Base-by-base conservation (phyloP, 2,329 filamentous ascomycete species). In the Phialophora verrucosa region DNA sequence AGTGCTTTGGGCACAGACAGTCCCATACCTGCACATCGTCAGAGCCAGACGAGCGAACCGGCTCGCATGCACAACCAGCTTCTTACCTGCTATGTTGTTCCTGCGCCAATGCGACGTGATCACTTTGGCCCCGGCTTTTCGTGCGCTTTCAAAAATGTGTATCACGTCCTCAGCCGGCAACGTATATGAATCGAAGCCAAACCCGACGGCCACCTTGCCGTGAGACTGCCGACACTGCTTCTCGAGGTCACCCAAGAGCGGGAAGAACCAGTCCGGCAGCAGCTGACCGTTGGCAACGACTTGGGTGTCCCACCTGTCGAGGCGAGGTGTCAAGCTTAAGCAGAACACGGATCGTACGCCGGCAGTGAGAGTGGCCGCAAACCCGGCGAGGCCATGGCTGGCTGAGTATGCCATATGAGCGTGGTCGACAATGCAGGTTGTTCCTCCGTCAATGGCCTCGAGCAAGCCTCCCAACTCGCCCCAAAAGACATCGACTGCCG, bases 51-150 rank as follows among this genome's bases (percentile, higher is more conserved):
- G 17, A 51, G 17, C 2, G 27, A 49, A 42, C 5, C 11, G 7
- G 23, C 11, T 14, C 10, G 14, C 12, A 29, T 20, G 25, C 44
- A 32, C 27, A 10, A 23, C 5, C 49, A 4, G 11, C 27, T 32
- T 17, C 57, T 12, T 60, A 60, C 57, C 57, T 32, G 57, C 57
- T 50, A 60, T 60, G 44, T 60, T 51, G 27, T 60, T 60, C 25
- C 57, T 60, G 29, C 57, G 42, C 57, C 42, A 60, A 25, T 60
- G 57, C 25, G 57, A 60, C 7, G 57, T 60, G 44, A 60, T 60
- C 10, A 60, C 29, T n/a, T 60, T 60, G 14, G 44, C 44, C 14
- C 44, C 44, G 5, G 49, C 42, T 23, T 35, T 17, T 23, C 57
- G 57, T 10, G 57, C 57, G 27, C 25, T 60, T 35, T 60, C 57